phyloP scores from a whole-genome alignment of 2,329 filamentous ascomycete species.

The Alternaria dauci region DNA sequence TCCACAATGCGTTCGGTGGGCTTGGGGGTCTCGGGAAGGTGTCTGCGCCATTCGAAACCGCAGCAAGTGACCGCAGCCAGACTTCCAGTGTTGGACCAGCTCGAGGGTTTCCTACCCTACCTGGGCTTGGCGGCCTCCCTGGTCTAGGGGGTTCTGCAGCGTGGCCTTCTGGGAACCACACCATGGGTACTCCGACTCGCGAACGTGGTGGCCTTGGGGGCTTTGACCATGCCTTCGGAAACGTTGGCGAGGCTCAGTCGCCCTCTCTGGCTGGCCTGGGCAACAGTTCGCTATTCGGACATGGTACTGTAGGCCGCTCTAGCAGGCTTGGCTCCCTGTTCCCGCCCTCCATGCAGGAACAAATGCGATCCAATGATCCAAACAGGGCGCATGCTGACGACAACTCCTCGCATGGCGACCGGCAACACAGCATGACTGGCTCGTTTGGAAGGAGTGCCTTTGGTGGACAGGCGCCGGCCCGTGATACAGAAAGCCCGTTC shows the following conservation, averaged over 20 bases:
- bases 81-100: constrained; percentile 83
- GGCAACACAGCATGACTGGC: constrained; percentile 62
- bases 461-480: constrained; percentile 47
- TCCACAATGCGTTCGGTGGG: constrained; percentile 64
- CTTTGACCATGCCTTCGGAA: constrained; percentile 69
- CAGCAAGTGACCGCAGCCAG: constrained; percentile 88
- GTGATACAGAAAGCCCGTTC: constrained; percentile 54
- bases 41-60: constrained; percentile 58
- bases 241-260: constrained; percentile 80
- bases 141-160: constrained; percentile 67
- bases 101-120: constrained; percentile 73
- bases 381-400: constrained; percentile 66
- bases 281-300: constrained; percentile 69
- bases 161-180: constrained; percentile 71
- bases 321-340: constrained; percentile 91
- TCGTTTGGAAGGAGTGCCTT: constrained; percentile 72
- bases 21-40: constrained; percentile 60
- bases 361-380: constrained; percentile 72
- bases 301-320: constrained; percentile 73
- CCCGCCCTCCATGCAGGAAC: constrained; percentile 86
- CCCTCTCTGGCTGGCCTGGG: constrained; percentile 73
- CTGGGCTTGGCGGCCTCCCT: constrained; percentile 66
- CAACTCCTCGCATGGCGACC: constrained; percentile 47
- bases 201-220: constrained; percentile 66
- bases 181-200: constrained; percentile 76